Evolutionary conservation across 257 asterid species (phyloP).

Genomic region (Osmanthus fragrans): DNA sequence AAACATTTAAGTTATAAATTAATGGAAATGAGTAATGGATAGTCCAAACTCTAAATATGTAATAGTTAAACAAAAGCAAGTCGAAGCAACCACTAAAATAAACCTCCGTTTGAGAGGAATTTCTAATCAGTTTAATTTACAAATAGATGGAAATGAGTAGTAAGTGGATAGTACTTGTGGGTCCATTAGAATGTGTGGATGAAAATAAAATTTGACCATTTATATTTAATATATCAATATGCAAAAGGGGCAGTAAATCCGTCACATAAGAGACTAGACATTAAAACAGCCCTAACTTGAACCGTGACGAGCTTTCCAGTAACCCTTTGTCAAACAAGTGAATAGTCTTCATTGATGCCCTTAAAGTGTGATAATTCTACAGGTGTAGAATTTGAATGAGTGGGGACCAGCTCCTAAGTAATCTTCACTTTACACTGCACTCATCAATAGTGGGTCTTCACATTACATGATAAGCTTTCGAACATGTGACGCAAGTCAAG

Average conservation of each 20-base stretch:
- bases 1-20: too few species aligned
- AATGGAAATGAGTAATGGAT: too few species aligned
- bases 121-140: too few species aligned
- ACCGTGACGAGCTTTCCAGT: neutral
- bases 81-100: slow-evolving; percentile 5
- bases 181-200: too few species aligned
- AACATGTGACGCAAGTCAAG: neutral
- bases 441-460: neutral
- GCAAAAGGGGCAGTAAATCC: too few species aligned
- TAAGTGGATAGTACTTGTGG: too few species aligned
- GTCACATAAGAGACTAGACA: neutral
- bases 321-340: neutral
- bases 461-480: slow-evolving; percentile 13
- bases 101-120: too few species aligned
- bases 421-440: neutral
- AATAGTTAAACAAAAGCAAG: neutral
- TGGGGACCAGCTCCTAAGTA: slow-evolving; percentile 1
- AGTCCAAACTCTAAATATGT: neutral
- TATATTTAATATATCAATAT: too few species aligned
- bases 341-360: neutral
- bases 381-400: neutral
- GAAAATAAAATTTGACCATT: too few species aligned
- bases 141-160: too few species aligned
- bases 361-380: neutral
- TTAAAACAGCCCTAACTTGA: neutral